Conservation (phyloP, 2,329 filamentous ascomycete genomes). For the Ceratocystis papillata region DNA sequence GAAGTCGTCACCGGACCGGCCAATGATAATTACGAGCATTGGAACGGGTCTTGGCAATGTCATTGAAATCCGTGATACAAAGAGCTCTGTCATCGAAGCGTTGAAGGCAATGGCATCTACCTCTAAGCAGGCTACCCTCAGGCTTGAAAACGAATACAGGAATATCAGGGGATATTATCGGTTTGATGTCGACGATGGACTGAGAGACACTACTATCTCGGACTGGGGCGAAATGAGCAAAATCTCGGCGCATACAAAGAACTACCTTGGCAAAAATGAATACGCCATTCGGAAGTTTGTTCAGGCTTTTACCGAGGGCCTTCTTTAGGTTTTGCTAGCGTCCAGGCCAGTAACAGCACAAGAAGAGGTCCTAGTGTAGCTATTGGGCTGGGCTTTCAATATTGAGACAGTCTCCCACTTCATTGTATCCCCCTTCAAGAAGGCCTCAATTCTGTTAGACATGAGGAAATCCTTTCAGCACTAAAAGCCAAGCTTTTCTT, state of each 20-base stretch:
- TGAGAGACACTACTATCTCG: conserved; percentile 27
- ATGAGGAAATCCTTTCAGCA: background rate
- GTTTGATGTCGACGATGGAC: conserved; percentile 29
- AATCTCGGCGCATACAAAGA: conserved; percentile 27
- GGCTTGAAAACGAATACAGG: conserved; percentile 25
- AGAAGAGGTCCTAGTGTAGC: background rate
- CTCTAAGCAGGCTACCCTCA: background rate
- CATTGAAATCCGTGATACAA: conserved; percentile 25
- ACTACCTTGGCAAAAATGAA: conserved; percentile 25
- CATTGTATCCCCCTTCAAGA: background rate
- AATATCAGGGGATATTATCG: conserved; percentile 27
- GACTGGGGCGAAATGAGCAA: conserved; percentile 28
- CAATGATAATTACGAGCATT: conserved; percentile 27
- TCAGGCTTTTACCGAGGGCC: background rate
- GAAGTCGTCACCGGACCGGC: conserved; percentile 19
- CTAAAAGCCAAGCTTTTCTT: background rate
- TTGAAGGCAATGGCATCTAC: background rate
- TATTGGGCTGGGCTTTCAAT: background rate
- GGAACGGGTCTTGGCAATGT: conserved; percentile 28
- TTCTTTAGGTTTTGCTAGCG: background rate
- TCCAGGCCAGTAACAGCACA: background rate
- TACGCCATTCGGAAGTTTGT: background rate
- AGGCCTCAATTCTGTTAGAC: background rate
- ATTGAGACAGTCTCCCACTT: background rate
- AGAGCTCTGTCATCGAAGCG: background rate